These are phyloP conservation scores for Artemisia annua DNA, from an alignment of 129 eudicot species.

Conservation along the genomic window DNA sequence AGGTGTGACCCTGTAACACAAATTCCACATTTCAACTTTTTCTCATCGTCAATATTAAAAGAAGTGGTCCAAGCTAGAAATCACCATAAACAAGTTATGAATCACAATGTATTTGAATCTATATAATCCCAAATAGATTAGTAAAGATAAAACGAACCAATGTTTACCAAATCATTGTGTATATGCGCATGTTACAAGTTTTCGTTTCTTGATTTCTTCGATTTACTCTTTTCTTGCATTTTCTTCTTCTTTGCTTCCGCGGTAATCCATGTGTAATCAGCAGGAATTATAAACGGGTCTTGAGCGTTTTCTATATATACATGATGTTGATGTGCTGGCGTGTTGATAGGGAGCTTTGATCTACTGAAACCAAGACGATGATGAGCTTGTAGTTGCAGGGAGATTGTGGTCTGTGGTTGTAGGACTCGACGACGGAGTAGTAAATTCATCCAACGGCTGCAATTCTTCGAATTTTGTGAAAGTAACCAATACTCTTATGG, in stretches of 20 bases:
- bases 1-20: neutral
- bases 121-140: constrained; percentile 10
- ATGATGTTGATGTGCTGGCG: constrained; percentile 45
- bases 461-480: constrained; percentile 86
- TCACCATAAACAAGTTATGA: neutral
- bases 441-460: constrained; percentile 70
- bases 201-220: constrained; percentile 26
- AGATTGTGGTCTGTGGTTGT: constrained; percentile 41
- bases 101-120: neutral
- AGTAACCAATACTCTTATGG: constrained; percentile 76
- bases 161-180: constrained; percentile 3
- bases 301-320: constrained; percentile 48
- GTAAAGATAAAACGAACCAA: constrained; percentile 10
- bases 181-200: constrained; percentile 9
- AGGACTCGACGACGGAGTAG: constrained; percentile 87
- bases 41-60: neutral
- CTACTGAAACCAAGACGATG: constrained; percentile 81
- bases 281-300: no score
- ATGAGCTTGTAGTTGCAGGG: constrained; percentile 31
- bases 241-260: constrained; percentile 49
- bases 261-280: constrained; percentile 42
- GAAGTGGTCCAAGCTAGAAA: neutral
- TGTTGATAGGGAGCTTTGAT: constrained; percentile 66
- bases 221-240: constrained; percentile 40
- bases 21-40: neutral